Evolutionary conservation across 2,329 filamentous ascomycete species (phyloP), one percentile per base, ranked within the genome.

Genomic region (Lasiodiplodia citricola): DNA sequence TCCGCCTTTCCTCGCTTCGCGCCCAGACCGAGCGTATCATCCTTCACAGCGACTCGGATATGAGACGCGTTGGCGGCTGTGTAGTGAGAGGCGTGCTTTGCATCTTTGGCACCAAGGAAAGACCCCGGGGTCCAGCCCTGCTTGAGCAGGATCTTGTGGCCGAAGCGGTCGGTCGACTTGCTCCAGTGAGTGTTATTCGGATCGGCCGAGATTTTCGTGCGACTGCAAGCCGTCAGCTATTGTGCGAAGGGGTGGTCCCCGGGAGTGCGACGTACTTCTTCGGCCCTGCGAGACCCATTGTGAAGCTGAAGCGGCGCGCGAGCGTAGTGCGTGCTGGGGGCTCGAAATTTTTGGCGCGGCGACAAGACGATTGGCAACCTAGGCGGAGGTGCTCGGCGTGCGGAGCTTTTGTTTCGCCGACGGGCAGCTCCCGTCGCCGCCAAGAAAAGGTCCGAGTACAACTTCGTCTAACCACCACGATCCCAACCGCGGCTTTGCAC

Each of bases 151-250:
- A 98, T 95, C 77, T 90, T 92, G 79, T 97, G 94, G 73, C 96
- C 96, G 79, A 96, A 98, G 66, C 89, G 90, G 68, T 87, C 87
- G 72, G 91, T 92, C 78, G 94, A 91, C 75, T 91, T 90, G 68
- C 91, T 90, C 96, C 96, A 99, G 86, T 88, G 89, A 58, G 93
- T 97, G 80, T 98, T 99, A 83, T 98, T 97, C 8, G 96, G 96
- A 81, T 99, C 96, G 78, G 91, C 87, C 73, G 91, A 91, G 77
- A 98, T 90, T 82, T 95, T 97, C 58, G 85, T 85, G 74, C 83
- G 84, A 74, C 87, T 88, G 73, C 72, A 70, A 66, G 28, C 41
- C 23, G 68, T 75, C 72, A 75, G 70, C 67, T 6, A 69, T 64
- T 52, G 31, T 41, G 51, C 51, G 28, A n/a, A 8, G 18, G 73